These are phyloP conservation scores for Pseudevernia furfuracea DNA, from an alignment of 495 filamentous ascomycete genomes.

Conservation along the genomic window DNA sequence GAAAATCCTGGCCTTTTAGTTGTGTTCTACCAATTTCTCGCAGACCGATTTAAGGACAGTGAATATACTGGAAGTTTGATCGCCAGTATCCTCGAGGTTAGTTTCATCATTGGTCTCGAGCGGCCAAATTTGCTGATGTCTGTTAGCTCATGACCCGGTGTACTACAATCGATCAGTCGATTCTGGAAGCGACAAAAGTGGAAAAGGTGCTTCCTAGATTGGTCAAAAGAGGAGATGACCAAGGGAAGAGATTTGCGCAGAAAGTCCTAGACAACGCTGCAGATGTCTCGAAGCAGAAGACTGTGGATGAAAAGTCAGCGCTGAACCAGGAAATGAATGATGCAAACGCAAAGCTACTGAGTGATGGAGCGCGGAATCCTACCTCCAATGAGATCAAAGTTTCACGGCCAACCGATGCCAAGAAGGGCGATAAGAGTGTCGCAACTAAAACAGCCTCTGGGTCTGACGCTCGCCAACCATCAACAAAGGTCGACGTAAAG, in stretches of 20 bases:
- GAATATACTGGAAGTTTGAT: conserved; percentile 59
- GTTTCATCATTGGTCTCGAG: conserved; percentile 8
- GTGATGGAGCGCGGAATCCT: conserved; percentile 26
- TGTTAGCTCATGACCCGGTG: conserved; percentile 54
- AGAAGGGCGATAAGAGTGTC: conserved; percentile 31
- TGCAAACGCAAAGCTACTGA: conserved; percentile 27
- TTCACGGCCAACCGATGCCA: conserved; percentile 38
- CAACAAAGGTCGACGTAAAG: conserved; percentile 29
- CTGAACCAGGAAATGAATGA: conserved; percentile 24
- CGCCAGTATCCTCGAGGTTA: conserved; percentile 55
- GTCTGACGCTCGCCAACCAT: conserved; percentile 12
- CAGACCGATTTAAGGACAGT: conserved; percentile 55
- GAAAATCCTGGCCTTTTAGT: conserved; percentile 50
- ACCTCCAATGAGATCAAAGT: conserved; percentile 42
- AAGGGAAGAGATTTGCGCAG: conserved; percentile 51
- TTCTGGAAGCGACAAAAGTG: conserved; percentile 61
- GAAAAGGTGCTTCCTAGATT: conserved; percentile 54
- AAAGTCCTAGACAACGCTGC: conserved; percentile 51
- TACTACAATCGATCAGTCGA: conserved; percentile 53
- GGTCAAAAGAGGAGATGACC: conserved; percentile 57
- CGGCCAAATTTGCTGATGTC: conserved; percentile 21
- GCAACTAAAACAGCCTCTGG: conserved; percentile 18
- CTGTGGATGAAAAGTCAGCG: conserved; percentile 34
- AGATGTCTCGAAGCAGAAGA: conserved; percentile 44
- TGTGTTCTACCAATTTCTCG: conserved; percentile 55